Evolutionary conservation across 108 stramenopile species (phyloP).

Genomic region (Cyclotella atomus): DNA sequence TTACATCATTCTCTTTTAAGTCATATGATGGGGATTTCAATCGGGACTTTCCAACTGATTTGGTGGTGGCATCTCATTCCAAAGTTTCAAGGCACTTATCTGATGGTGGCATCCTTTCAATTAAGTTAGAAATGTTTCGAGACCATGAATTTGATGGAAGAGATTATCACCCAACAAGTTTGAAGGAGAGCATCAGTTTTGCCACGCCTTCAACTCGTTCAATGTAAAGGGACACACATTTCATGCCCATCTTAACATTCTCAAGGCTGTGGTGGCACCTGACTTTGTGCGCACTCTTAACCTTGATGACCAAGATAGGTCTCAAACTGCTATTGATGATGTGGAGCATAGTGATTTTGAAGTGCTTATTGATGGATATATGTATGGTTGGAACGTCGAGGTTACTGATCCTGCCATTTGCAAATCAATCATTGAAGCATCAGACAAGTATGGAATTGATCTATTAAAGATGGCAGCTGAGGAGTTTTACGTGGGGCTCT

Average conservation of each 20-base stretch:
- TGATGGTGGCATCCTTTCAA: no score
- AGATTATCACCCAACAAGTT: neutral
- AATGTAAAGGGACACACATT: neutral
- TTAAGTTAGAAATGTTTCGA: no score
- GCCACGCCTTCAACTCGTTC: no score
- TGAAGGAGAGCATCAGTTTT: no score
- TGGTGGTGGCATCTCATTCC: no score
- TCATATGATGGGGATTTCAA: no score
- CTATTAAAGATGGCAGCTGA: conserved; percentile 3
- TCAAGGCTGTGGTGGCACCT: neutral
- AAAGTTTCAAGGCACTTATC: no score
- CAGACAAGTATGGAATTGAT: neutral
- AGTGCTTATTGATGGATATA: neutral
- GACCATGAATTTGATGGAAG: neutral
- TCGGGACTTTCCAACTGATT: no score
- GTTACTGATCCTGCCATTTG: neutral
- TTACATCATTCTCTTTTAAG: no score
- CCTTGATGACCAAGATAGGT: neutral
- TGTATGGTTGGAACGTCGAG: neutral
- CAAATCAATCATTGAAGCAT: neutral
- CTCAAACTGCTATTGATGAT: neutral
- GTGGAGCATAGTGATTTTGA: neutral
- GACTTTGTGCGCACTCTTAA: neutral
- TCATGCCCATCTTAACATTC: conserved; percentile 10
- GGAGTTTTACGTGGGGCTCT: neutral